These are phyloP conservation scores for Pythium pectinolyticum DNA, from an alignment of 352 stramenopile genomes.

Conservation along the genomic window DNA sequence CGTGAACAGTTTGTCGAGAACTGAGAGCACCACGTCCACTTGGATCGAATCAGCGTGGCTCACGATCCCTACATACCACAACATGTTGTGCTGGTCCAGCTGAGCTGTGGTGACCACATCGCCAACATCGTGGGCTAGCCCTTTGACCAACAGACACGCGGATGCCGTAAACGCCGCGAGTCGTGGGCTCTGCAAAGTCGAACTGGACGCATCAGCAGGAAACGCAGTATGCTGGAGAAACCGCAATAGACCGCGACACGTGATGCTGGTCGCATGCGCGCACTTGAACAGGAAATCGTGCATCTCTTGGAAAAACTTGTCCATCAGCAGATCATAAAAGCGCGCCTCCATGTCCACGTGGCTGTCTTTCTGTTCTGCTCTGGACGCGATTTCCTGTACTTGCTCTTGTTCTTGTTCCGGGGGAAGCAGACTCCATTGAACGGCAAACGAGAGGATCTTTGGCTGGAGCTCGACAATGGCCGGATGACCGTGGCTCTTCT, in stretches of 20 bases:
- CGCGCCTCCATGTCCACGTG: background rate
- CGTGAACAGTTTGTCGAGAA: background rate
- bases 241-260: background rate
- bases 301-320: slow-evolving; percentile 57
- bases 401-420: background rate
- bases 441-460: slow-evolving; percentile 33
- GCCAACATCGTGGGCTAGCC: slow-evolving; percentile 33
- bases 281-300: slow-evolving; percentile 61
- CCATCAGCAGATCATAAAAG: slow-evolving; percentile 59
- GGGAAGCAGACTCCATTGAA: slow-evolving; percentile 24
- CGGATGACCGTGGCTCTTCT: slow-evolving; percentile 4
- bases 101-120: background rate
- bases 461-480: slow-evolving; percentile 27
- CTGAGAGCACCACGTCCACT: background rate
- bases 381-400: background rate
- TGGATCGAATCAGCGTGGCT: slow-evolving; percentile 9
- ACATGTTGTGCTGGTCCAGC: background rate
- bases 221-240: background rate
- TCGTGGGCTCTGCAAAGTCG: background rate
- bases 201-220: background rate
- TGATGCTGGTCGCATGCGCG: slow-evolving; percentile 24
- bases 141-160: slow-evolving; percentile 45
- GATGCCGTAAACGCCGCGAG: slow-evolving; percentile 38
- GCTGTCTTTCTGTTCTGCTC: background rate
- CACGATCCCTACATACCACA: slow-evolving; percentile 6